These are phyloP conservation scores for Solioccasus polychromus DNA, from an alignment of 768 basidiomycete species.

Conservation along the genomic window DNA sequence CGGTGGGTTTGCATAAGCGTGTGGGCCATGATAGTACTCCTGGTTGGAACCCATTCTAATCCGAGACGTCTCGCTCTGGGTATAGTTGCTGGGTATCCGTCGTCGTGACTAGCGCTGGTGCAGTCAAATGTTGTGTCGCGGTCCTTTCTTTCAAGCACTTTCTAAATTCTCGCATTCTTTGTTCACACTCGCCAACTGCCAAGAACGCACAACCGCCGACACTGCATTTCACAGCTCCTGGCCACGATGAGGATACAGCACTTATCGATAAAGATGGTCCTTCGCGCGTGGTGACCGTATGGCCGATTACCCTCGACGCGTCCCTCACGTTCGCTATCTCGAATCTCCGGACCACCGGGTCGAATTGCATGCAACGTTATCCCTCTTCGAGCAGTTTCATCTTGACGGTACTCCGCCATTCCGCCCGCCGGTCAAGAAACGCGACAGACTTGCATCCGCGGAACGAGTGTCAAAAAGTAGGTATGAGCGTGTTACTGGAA, in stretches of 20 bases:
- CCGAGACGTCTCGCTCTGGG: too few relatives aligned
- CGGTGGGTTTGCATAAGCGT: conserved; percentile 12
- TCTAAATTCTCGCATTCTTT: conserved; percentile 2
- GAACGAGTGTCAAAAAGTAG: background rate
- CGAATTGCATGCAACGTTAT: background rate
- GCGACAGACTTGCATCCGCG: background rate
- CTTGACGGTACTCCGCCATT: conserved; percentile 8
- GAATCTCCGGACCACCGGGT: background rate
- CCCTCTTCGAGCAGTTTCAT: background rate
- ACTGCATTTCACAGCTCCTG: background rate
- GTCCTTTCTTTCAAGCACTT: background rate
- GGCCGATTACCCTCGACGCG: background rate
- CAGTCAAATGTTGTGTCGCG: conserved; percentile 3
- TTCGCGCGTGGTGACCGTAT: background rate
- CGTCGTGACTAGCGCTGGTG: conserved; percentile 10
- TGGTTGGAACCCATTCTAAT: conserved; percentile 24
- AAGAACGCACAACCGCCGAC: conserved; percentile 1
- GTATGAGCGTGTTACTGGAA: background rate
- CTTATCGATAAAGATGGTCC: background rate
- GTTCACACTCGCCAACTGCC: too few relatives aligned
- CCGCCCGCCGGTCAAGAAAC: background rate
- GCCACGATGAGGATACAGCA: background rate
- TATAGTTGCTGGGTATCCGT: conserved; percentile 19
- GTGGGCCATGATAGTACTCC: conserved; percentile 21
- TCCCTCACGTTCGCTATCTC: background rate